Percentiles rank a stretch among this genome's conserved stretches.
Conservation (phyloP, 805 yeast genomes). For the Wickerhamiella australiensis region DNA sequence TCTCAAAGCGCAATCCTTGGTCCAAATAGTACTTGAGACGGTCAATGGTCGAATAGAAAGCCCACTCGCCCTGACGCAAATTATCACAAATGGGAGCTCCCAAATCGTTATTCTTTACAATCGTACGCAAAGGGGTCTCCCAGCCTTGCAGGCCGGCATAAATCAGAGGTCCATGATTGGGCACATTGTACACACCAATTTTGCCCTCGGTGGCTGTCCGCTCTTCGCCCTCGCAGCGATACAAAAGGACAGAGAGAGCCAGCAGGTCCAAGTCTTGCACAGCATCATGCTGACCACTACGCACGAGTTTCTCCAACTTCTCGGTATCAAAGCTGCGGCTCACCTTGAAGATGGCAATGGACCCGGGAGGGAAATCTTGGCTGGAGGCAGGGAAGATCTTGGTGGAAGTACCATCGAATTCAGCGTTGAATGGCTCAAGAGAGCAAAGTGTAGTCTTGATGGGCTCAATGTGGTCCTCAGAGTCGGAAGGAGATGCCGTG, state of each 20-base stretch:
- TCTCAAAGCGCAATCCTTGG: slow-evolving; percentile 28
- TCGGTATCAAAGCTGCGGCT: slow-evolving; percentile 52
- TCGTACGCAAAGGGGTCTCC: slow-evolving; percentile 52
- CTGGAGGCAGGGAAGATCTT: slow-evolving; percentile 30
- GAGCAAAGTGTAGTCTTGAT: slow-evolving; percentile 53
- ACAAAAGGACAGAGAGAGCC: slow-evolving; percentile 65
- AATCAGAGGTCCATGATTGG: slow-evolving; percentile 57
- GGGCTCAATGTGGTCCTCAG: slow-evolving; percentile 39
- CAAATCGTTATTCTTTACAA: slow-evolving; percentile 58
- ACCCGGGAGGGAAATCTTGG: slow-evolving; percentile 69
- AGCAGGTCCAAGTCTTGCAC: slow-evolving; percentile 46
- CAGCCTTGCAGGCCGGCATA: slow-evolving; percentile 94
- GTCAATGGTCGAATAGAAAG: slow-evolving; percentile 58
- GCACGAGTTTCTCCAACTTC: slow-evolving; percentile 51
- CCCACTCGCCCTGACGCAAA: slow-evolving; percentile 78
- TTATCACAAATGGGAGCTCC: slow-evolving; percentile 78
- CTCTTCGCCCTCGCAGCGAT: slow-evolving; percentile 78
- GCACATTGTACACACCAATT: slow-evolving; percentile 64
- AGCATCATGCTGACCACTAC: slow-evolving; percentile 67
- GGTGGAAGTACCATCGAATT: slow-evolving; percentile 36
- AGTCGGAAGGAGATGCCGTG: slow-evolving; percentile 33
- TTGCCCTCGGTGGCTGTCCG: slow-evolving; percentile 61
- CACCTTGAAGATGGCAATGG: slow-evolving; percentile 74
- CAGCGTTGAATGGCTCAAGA: slow-evolving; percentile 40
- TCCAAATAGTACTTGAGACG: slow-evolving; percentile 47